Evolutionary conservation across 176 grass and related monocot species (phyloP), one percentile per base, ranked within the genome.

Genomic region (Aegilops tauschii): DNA sequence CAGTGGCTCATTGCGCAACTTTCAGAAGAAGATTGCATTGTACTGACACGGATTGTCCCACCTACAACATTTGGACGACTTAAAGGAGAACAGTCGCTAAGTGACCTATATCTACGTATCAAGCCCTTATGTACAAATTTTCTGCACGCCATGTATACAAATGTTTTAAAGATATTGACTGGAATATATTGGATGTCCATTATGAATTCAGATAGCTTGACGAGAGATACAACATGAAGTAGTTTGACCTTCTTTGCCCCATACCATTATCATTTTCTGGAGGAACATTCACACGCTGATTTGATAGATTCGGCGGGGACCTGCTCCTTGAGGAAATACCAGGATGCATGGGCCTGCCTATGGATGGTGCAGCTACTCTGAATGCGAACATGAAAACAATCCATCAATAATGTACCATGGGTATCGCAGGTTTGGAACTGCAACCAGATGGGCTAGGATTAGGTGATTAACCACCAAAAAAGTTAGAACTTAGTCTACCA

Each of bases 181-280:
- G 56, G 56, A 79, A 83, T 25, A 83, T 79, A 78, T 8, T 25
- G 62, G 40, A 73, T 56, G 14, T 17, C 61, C 4, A 20, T 66
- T 65, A 71, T 23, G 28, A 65, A 73, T 44, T 21, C 35, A 76
- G 18, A 59, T 90, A 82, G 17, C 32, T 65, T 86, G 56, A 84
- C 27, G 1, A 66, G 66, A 81, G 64, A 81, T 77, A 36, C 52
- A 88, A 71, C 77, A 88, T 25, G 8, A 62, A 80, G 30, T 27
- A 69, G 25, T 40, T 80, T 71, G 88, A 91, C 90, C 86, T 91
- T 91, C 85, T 91, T 85, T 88, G 49, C 85, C 54, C 90, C 77
- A 72, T 85, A 88, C 63, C 82, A 77, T 81, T 88, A 63, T 65
- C 37, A 40, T 85, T 64, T 49, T 85, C 63, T 77, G 90, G 9